Base-by-base conservation (phyloP, 768 basidiomycete species). In the Mycena polygramma region DNA sequence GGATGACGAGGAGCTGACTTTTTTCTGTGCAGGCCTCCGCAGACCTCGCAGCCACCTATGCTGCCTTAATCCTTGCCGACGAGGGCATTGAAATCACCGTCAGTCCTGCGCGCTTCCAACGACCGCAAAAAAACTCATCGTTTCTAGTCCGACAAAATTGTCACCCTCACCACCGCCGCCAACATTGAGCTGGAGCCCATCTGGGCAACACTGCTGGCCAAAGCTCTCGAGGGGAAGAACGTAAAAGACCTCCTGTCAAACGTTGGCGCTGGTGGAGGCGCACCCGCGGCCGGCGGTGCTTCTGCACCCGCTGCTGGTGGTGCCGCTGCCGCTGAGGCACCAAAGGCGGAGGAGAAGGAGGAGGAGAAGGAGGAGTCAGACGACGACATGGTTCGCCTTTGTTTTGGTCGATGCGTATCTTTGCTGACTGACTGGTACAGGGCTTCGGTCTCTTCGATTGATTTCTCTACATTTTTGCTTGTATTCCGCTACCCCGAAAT, bases 401-500 rank as follows among this genome's bases (percentile, higher is more conserved):
- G 17, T 15, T 15, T 9, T 35, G 14, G 19, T n/a, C 63, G 22
- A 63, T 37, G 4, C 1, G 36, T 4, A 15, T 13, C 5, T 7
- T 46, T 58, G 54, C 30, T 60, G 37, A 22, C 65, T 8, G 36
- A 61, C 7, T 8, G 41, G 20, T 73, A 8, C 73, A 95, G 96
- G 96, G 96, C 87, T 96, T 97, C 89, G 95, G 96, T 86, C 89
- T 97, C 73, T 97, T 97, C 91, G 95, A 97, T 85, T 96, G 87
- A 88, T 83, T 75, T 76, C 71, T 75, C 58, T 74, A 59, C 37
- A 58, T 64, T 77, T 48, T 53, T 66, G 65, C 65, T 43, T 66
- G 65, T 66, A 66, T 66, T 60, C 57, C 51, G 35, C 51, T 59
- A 59, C 41, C 55, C 59, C 65, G 58, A 66, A 64, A 66, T 53